These are phyloP conservation scores for Boletus vermiculosoides DNA, from an alignment of 768 basidiomycete species.

Conservation along the genomic window DNA sequence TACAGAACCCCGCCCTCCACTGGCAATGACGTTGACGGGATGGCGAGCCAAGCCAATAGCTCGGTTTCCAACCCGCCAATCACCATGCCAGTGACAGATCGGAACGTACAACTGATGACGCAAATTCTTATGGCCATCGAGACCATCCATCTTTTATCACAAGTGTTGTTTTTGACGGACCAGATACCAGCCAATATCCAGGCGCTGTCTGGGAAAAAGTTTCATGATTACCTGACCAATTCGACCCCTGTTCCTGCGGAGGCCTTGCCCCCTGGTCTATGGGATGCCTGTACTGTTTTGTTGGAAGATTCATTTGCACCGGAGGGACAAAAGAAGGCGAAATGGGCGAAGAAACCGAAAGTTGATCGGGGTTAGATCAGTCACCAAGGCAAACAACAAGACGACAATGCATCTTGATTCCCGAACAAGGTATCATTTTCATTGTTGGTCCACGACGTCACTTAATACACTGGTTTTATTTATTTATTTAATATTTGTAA, in stretches of 20 bases:
- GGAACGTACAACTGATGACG: conserved; percentile 66
- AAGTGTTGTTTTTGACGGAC: conserved; percentile 56
- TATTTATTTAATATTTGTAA: neutral
- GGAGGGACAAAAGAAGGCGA: conserved; percentile 44
- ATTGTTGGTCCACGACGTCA: conserved; percentile 41
- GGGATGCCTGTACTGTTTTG: conserved; percentile 47
- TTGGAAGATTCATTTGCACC: conserved; percentile 49
- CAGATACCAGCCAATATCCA: conserved; percentile 45
- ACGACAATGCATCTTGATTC: neutral
- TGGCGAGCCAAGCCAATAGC: conserved; percentile 22
- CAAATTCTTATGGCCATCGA: conserved; percentile 62
- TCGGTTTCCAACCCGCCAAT: conserved; percentile 7
- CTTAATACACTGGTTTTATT: conserved; percentile 22
- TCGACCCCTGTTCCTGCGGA: conserved; percentile 19
- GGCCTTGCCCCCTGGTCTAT: conserved; percentile 36
- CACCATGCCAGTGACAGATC: conserved; percentile 42
- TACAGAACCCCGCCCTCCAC: conserved; percentile 32
- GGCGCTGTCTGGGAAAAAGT: conserved; percentile 55
- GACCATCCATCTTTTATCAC: conserved; percentile 57
- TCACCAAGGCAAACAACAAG: conserved; percentile 24
- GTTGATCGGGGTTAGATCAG: conserved; percentile 12
- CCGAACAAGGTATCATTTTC: conserved; percentile 35
- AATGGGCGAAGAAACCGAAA: conserved; percentile 31
- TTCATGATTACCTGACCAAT: conserved; percentile 54
- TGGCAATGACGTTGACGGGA: neutral